phyloP scores from a whole-genome alignment of 1,284 basidiomycete species.

The Golubevia pallescens region DNA sequence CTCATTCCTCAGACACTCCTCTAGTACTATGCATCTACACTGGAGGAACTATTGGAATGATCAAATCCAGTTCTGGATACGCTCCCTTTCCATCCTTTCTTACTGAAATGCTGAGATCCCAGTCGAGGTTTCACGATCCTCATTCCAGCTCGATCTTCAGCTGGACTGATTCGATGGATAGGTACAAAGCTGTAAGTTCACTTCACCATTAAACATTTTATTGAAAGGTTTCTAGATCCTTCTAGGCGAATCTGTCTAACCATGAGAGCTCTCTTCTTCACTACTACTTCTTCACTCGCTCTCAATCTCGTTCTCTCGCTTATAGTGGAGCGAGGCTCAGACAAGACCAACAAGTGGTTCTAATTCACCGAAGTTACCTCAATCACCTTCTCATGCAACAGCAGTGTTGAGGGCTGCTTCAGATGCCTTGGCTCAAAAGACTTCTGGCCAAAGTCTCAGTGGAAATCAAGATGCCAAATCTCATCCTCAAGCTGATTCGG shows the following conservation, averaged over 20 bases:
- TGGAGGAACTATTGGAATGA: conserved; percentile 76
- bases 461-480: not conserved
- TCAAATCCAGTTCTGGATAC: conserved; percentile 70
- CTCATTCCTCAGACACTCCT: too few species aligned
- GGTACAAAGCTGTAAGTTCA: conserved; percentile 34
- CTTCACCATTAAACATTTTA: not conserved
- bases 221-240: not conserved
- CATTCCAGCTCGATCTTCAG: conserved; percentile 48
- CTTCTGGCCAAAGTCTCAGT: conserved; percentile 6
- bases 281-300: not conserved
- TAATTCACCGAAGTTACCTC: conserved; percentile 19
- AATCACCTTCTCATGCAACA: conserved; percentile 4
- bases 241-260: not conserved
- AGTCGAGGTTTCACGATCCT: conserved; percentile 84
- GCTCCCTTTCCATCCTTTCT: conserved; percentile 86
- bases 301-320: too few species aligned
- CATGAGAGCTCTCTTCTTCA: too few species aligned
- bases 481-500: not conserved
- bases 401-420: not conserved
- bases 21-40: conserved; percentile 82
- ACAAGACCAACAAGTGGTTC: conserved; percentile 34
- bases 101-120: conserved; percentile 70
- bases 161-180: conserved; percentile 49
- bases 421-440: conserved; percentile 7
- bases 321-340: conserved; percentile 38